Evolutionary conservation across 345 rosid species (phyloP), one percentile per base, ranked within the genome.

Genomic region (Turnera subulata): DNA sequence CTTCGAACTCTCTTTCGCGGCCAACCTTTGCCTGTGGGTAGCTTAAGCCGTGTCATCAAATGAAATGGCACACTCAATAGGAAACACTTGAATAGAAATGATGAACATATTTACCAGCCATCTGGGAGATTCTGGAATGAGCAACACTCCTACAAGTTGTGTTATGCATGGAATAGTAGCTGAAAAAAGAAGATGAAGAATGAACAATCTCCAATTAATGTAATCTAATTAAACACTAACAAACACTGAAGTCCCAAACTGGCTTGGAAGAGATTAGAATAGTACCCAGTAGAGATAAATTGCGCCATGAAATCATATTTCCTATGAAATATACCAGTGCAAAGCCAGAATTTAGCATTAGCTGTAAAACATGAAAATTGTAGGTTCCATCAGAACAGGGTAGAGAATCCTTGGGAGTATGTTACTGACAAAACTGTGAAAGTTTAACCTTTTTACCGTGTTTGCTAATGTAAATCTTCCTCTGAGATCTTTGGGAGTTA

Each of bases 41-140:
- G n/a, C n/a, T n/a, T n/a, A n/a, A n/a, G n/a, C n/a, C n/a, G n/a
- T n/a, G n/a, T n/a, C n/a, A n/a, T n/a, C n/a, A n/a, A n/a, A n/a
- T n/a, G n/a, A n/a, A n/a, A n/a, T n/a, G n/a, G n/a, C n/a, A n/a
- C n/a, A n/a, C n/a, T n/a, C n/a, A n/a, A n/a, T n/a, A n/a, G n/a
- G n/a, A n/a, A n/a, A n/a, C n/a, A n/a, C n/a, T n/a, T n/a, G n/a
- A n/a, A n/a, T n/a, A n/a, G n/a, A n/a, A n/a, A 20, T 50, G n/a
- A 1, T 25, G 23, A 50, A 50, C 12, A 1, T 7, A 22, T 74
- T 69, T 26, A 80, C 82, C 80, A 80, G 65, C 82, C 82, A 80
- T 62, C 85, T 72, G 29, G 85, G 85, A 33, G 85, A 80, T 62
- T 80, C 85, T 0, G 85, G 80, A 53, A 77, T 61, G 65, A 77